Conservation (phyloP, 495 filamentous ascomycete genomes). For the Alectoria sarmentosa region DNA sequence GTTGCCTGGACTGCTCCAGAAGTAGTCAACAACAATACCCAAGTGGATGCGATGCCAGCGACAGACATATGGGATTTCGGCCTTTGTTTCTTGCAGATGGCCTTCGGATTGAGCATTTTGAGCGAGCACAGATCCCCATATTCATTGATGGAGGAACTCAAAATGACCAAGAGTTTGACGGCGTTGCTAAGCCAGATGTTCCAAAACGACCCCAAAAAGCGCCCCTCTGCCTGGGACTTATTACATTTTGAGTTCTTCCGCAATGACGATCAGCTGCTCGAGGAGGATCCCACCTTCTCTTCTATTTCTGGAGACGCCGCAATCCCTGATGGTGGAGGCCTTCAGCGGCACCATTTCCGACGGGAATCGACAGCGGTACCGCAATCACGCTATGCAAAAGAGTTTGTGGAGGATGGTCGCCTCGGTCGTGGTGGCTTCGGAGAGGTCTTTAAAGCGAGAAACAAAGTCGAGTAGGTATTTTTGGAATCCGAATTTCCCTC, state of each 20-base stretch:
- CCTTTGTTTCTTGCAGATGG: conserved; percentile 83
- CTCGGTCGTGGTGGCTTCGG: conserved; percentile 93
- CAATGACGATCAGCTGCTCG: conserved; percentile 43
- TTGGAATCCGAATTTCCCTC: too few species aligned
- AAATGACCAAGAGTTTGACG: conserved; percentile 64
- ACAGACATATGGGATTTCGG: conserved; percentile 95
- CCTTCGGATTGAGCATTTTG: conserved; percentile 74
- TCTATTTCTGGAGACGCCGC: neutral
- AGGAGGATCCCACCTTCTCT: conserved; percentile 9
- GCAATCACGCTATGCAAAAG: conserved; percentile 70
- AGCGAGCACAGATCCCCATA: conserved; percentile 72
- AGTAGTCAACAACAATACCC: conserved; percentile 50
- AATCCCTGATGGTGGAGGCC: conserved; percentile 24
- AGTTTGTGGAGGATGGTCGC: conserved; percentile 83
- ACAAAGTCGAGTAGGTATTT: conserved; percentile 56
- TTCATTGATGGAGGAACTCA: conserved; percentile 52
- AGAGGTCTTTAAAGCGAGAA: conserved; percentile 93
- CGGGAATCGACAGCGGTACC: conserved; percentile 40
- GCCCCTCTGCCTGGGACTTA: conserved; percentile 83
- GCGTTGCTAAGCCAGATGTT: conserved; percentile 81
- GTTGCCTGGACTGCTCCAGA: conserved; percentile 82
- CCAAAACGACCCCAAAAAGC: conserved; percentile 70
- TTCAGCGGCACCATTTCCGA: conserved; percentile 36
- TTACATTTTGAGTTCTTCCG: conserved; percentile 81
- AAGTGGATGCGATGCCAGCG: conserved; percentile 49